Conservation (phyloP, 306 rosid genomes). For the Trichosanthes cucumerina region DNA sequence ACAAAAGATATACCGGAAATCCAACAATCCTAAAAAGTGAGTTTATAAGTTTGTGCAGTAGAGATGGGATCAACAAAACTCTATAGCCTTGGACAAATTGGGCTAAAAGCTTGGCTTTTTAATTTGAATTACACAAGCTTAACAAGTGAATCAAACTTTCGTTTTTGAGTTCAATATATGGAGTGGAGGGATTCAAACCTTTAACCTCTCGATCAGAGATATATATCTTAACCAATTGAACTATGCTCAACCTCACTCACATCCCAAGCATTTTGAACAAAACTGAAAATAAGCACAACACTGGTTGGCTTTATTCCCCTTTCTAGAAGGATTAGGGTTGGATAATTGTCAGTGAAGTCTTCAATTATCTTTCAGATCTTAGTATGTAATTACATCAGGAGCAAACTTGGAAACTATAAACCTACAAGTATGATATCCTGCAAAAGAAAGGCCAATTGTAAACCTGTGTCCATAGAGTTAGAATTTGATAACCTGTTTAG, state of each 20-base stretch:
- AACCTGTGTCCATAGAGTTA: conserved; percentile 12
- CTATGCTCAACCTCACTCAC: no score
- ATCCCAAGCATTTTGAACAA: not conserved
- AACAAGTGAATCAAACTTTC: not conserved
- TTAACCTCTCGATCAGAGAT: no score
- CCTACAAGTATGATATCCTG: not conserved
- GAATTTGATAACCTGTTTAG: conserved; percentile 82
- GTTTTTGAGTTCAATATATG: no score
- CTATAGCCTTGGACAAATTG: not conserved
- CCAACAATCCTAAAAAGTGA: not conserved
- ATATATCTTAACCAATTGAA: no score
- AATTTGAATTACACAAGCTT: not conserved
- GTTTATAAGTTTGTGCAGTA: not conserved
- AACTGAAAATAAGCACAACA: not conserved
- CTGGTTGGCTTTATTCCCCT: not conserved
- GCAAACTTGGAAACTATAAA: not conserved
- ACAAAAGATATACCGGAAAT: no score
- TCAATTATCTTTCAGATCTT: not conserved
- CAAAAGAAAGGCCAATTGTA: not conserved
- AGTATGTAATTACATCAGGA: not conserved
- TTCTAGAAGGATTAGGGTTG: not conserved
- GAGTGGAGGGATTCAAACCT: not conserved
- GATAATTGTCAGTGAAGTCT: not conserved
- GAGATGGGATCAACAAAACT: not conserved
- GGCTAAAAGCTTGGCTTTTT: not conserved